Conservation (phyloP, 306 rosid genomes). For the Inga leiocalycina region DNA sequence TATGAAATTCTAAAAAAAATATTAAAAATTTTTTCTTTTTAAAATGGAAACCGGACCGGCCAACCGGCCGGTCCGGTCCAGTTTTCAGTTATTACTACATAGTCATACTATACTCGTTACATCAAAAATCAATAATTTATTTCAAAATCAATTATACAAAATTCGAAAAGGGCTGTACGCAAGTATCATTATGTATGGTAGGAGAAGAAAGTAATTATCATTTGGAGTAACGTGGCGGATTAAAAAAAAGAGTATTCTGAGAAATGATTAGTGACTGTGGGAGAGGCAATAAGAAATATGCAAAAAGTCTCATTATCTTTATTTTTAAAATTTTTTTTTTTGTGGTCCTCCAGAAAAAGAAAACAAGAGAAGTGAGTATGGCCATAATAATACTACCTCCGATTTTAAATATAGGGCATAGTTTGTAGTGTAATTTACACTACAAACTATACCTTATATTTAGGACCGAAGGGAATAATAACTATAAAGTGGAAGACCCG, state of each 20-base stretch:
- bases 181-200: neutral
- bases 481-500: slow-evolving; percentile 7
- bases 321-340: neutral
- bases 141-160: neutral
- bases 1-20: too few species aligned
- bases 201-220: slow-evolving; percentile 6
- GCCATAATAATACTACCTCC: slow-evolving; percentile 3
- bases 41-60: too few species aligned
- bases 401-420: too few species aligned
- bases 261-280: slow-evolving; percentile 36
- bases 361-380: neutral
- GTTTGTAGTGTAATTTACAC: too few species aligned
- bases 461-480: neutral
- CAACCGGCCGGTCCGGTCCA: too few species aligned
- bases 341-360: slow-evolving; percentile 12
- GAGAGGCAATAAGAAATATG: slow-evolving; percentile 11
- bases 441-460: too few species aligned
- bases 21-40: too few species aligned
- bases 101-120: neutral
- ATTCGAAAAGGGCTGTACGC: neutral
- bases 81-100: neutral
- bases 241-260: slow-evolving; percentile 17
- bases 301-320: neutral
- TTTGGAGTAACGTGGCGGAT: slow-evolving; percentile 18
- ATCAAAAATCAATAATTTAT: neutral